A percentile compares a stretch with the other conserved stretches of the same genome.
Evolutionary conservation across 2,329 filamentous ascomycete species (phyloP).

Genomic region (Diaporthe destruens): DNA sequence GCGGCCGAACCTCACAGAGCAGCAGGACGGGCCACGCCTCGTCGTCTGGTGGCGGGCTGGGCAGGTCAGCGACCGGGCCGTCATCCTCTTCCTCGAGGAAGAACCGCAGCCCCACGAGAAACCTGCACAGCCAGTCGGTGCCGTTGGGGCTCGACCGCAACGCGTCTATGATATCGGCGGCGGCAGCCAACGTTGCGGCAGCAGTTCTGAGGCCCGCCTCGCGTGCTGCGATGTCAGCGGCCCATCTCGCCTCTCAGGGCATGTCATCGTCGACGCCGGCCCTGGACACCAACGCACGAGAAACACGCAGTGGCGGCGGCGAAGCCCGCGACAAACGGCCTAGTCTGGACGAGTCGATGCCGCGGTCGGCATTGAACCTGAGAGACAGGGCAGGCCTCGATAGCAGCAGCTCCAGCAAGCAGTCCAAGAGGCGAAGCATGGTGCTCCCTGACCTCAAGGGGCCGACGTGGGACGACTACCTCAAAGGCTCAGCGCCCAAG

Average conservation of each 20-base stretch:
- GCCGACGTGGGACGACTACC: slow-evolving; percentile 50
- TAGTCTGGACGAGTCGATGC: slow-evolving; percentile 34
- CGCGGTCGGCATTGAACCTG: slow-evolving; percentile 27
- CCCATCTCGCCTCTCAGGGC: not conserved
- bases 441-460: slow-evolving; percentile 45
- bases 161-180: slow-evolving; percentile 24
- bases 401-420: slow-evolving; percentile 31
- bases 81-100: slow-evolving; percentile 31
- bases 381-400: slow-evolving; percentile 35
- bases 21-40: slow-evolving; percentile 30
- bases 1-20: slow-evolving; percentile 12
- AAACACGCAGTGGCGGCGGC: slow-evolving; percentile 15
- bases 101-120: slow-evolving; percentile 40
- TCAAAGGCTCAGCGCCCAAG: slow-evolving; percentile 43
- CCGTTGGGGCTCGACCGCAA: slow-evolving; percentile 34
- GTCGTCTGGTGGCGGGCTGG: slow-evolving; percentile 12
- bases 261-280: slow-evolving; percentile 25
- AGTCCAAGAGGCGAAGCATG: slow-evolving; percentile 41
- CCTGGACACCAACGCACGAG: slow-evolving; percentile 19
- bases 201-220: slow-evolving; percentile 17
- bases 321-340: slow-evolving; percentile 31
- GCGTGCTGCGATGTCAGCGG: slow-evolving; percentile 9
- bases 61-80: slow-evolving; percentile 13
- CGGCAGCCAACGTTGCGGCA: slow-evolving; percentile 27
- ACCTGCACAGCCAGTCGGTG: slow-evolving; percentile 38